Percentiles rank a stretch among this genome's conserved stretches.
phyloP scores from a whole-genome alignment of 768 basidiomycete genomes.

The Podaxis rugospora region DNA sequence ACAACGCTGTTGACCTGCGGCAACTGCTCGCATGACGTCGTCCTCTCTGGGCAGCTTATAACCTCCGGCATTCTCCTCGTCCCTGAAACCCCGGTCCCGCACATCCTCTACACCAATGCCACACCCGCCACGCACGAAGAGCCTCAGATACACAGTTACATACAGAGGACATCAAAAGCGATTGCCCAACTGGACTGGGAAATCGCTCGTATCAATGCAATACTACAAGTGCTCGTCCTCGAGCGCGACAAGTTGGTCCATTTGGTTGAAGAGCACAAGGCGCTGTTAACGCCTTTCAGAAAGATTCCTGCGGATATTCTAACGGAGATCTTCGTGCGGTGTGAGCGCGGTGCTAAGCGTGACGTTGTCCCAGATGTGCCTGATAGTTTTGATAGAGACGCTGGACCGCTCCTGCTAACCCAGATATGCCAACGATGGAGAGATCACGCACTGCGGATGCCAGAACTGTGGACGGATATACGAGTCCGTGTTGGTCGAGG shows the following conservation, averaged over 20 bases:
- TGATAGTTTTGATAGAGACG: constrained; percentile 8
- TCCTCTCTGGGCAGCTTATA: constrained; percentile 5
- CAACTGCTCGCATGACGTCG: constrained; percentile 10
- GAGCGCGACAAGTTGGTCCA: constrained; percentile 2
- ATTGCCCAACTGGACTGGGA: constrained; percentile 9
- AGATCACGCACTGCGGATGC: constrained; percentile 7
- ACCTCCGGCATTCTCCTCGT: constrained; percentile 5
- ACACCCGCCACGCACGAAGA: constrained; percentile 3
- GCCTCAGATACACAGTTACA: constrained; percentile 1
- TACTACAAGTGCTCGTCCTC: constrained; percentile 2
- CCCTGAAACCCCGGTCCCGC: constrained; percentile 1
- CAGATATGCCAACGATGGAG: constrained; percentile 13
- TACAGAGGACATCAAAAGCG: not conserved
- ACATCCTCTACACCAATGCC: constrained; percentile 7
- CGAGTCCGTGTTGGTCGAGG: constrained; percentile 10
- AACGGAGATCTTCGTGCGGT: constrained; percentile 5
- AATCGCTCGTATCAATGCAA: constrained; percentile 3
- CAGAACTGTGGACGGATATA: constrained; percentile 9
- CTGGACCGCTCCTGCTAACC: constrained; percentile 11
- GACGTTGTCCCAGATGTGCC: constrained; percentile 9
- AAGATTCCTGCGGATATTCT: constrained; percentile 4
- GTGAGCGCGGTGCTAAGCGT: constrained; percentile 2
- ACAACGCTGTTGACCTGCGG: constrained; percentile 10
- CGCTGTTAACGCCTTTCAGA: constrained; percentile 3
- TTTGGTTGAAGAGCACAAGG: constrained; percentile 9